These are phyloP conservation scores for Discostella pseudostelligera DNA, from an alignment of 108 stramenopile species.

Conservation along the genomic window DNA sequence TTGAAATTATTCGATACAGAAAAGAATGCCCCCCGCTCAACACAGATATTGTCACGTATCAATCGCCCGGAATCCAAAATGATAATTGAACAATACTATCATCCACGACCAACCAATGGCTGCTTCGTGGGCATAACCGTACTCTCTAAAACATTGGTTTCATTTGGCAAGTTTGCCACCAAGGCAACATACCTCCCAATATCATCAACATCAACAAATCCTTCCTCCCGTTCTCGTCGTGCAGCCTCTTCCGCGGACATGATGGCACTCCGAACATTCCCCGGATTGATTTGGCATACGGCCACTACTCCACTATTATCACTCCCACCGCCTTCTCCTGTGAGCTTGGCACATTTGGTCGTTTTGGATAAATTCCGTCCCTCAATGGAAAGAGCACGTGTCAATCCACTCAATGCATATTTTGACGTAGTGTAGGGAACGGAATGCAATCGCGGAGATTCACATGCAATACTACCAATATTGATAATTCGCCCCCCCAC, in stretches of 20 bases:
- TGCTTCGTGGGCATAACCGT: conserved; percentile 43
- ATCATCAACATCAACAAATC: conserved; percentile 46
- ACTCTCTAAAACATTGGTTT: conserved; percentile 40
- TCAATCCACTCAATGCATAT: conserved; percentile 69
- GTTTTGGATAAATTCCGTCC: conserved; percentile 64
- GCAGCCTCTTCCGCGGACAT: conserved; percentile 39
- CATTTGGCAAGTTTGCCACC: conserved; percentile 43
- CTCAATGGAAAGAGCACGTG: conserved; percentile 70
- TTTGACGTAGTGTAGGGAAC: conserved; percentile 81
- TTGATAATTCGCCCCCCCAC: conserved; percentile 37
- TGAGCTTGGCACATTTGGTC: conserved; percentile 47
- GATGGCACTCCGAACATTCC: conserved; percentile 44
- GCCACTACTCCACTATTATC: conserved; percentile 20
- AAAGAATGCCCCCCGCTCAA: too few relatives aligned
- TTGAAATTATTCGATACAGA: too few relatives aligned
- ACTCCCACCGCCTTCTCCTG: too few relatives aligned
- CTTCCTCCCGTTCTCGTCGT: conserved; percentile 35
- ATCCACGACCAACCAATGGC: conserved; percentile 48
- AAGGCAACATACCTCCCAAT: conserved; percentile 33
- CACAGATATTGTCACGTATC: too few relatives aligned
- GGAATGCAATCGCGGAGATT: conserved; percentile 65
- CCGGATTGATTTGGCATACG: conserved; percentile 45
- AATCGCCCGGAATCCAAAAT: too few relatives aligned
- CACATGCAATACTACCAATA: conserved; percentile 71
- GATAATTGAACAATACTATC: not conserved